Evolutionary conservation across 148 eudicot species (phyloP), one percentile per base, ranked within the genome.

Genomic region (Persicaria tinctoria): DNA sequence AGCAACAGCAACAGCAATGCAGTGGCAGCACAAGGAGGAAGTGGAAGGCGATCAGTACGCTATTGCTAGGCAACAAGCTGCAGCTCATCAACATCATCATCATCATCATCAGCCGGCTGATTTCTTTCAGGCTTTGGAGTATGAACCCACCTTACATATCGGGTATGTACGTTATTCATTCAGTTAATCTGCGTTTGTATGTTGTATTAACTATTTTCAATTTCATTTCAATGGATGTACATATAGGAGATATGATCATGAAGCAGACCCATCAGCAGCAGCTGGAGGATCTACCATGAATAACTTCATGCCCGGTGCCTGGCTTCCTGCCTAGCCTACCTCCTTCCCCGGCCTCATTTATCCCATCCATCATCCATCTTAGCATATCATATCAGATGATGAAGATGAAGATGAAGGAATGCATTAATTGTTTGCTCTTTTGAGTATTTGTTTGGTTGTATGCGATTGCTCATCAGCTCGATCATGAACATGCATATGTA

Each of bases 141-240:
- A 95, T 79, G 92, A 92, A 85, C 96, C 97, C 62, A 94, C 97
- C 1, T 83, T 91, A 73, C 98, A 94, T 63, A 94, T 94, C 63
- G 96, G 96, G 97, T 91, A 86, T 14, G 41, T 32, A 32, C 41
- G 3, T 32, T 32, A 32, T 32, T 1, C 4, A 20, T 23, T 5
- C 4, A 8, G 13, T 6, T 20, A 0, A 1, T 18, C 0, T 10
- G 18, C 6, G 1, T 18, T 59, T 23, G 27, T 23, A 23, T 23
- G 27, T 23, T 23, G 27, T 23, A 23, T n/a, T n/a, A n/a, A n/a
- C n/a, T n/a, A n/a, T n/a, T n/a, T n/a, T n/a, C n/a, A n/a, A n/a
- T n/a, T n/a, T 73, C 18, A 64, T 50, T 9, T 11, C 8, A 3
- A 18, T 46, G 32, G 5, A 64, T 32, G 7, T 13, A 47, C 16